A percentile compares a stretch with the other conserved stretches of the same genome.
Evolutionary conservation across 768 basidiomycete genomes (phyloP).

Genomic region (Myochromella boudieri): DNA sequence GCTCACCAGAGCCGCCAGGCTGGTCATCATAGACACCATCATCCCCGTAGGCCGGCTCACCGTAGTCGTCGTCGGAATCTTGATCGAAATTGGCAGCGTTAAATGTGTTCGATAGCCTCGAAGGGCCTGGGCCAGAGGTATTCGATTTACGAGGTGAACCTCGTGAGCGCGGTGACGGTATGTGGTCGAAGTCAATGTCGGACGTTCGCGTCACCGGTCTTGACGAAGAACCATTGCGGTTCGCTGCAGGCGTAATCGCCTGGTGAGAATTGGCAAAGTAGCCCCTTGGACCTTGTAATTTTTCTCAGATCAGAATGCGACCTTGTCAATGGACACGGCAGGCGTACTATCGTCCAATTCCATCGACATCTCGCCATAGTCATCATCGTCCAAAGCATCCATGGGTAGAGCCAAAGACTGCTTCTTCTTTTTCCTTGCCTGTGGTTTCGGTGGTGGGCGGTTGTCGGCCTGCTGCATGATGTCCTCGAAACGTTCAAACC

Average conservation of each 20-base stretch:
- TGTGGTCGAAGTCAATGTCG: constrained; percentile 58
- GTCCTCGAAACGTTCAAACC: constrained; percentile 81
- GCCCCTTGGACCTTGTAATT: constrained; percentile 37
- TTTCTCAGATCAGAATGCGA: constrained; percentile 18
- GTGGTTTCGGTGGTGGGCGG: constrained; percentile 58
- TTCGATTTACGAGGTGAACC: constrained; percentile 28
- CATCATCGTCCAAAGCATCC: constrained; percentile 32
- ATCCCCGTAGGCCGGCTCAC: constrained; percentile 23
- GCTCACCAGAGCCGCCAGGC: constrained; percentile 19
- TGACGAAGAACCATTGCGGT: constrained; percentile 38
- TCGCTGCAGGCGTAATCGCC: constrained; percentile 39
- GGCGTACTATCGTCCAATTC: constrained; percentile 68
- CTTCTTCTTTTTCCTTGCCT: constrained; percentile 51
- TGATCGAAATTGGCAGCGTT: constrained; percentile 27
- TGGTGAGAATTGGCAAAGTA: constrained; percentile 41
- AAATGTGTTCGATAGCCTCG: constrained; percentile 37
- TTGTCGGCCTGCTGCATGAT: constrained; percentile 69
- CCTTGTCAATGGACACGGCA: background rate
- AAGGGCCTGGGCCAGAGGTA: constrained; percentile 39
- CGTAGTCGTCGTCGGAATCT: constrained; percentile 26
- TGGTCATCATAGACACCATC: constrained; percentile 30
- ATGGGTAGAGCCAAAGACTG: constrained; percentile 30
- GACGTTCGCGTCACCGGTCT: constrained; percentile 52
- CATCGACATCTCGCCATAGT: constrained; percentile 77
- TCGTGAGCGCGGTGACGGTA: constrained; percentile 56